phyloP scores from a whole-genome alignment of 768 basidiomycete genomes.

The Tricholoma matsutake region DNA sequence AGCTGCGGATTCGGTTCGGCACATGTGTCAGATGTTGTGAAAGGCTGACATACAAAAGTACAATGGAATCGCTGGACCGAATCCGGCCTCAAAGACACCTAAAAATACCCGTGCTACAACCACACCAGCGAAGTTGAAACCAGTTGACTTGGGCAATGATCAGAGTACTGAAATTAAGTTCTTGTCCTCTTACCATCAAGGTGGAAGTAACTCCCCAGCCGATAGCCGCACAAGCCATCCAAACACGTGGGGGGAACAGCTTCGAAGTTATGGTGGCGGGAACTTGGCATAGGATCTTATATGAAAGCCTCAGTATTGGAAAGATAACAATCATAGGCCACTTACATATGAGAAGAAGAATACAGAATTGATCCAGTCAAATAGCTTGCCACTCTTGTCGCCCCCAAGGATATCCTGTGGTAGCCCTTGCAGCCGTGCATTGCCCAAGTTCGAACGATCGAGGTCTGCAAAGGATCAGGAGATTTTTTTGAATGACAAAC shows the following conservation, averaged over 20 bases:
- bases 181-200: conserved; percentile 49
- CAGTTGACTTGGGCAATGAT: conserved; percentile 46
- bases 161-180: not conserved
- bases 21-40: not conserved
- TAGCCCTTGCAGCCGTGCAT: conserved; percentile 73
- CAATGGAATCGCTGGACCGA: conserved; percentile 73
- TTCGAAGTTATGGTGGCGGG: conserved; percentile 67
- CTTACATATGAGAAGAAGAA: conserved; percentile 81
- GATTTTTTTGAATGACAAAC: not conserved
- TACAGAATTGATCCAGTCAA: conserved; percentile 73
- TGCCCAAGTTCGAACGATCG: conserved; percentile 77
- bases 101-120: conserved; percentile 57
- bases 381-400: conserved; percentile 64
- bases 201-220: conserved; percentile 80
- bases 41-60: conserved; percentile 59
- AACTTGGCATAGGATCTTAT: conserved; percentile 64
- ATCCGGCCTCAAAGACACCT: conserved; percentile 78
- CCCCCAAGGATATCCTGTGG: conserved; percentile 62
- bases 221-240: conserved; percentile 61
- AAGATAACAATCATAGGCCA: not conserved
- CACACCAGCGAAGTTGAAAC: conserved; percentile 58
- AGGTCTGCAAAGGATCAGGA: conserved; percentile 39
- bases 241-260: conserved; percentile 62
- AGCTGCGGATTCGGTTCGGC: conserved; percentile 36
- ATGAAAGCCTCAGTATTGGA: not conserved